A percentile compares a stretch with the other conserved stretches of the same genome.
Conservation (phyloP, 768 basidiomycete genomes). For the Rhodotorula toruloides region DNA sequence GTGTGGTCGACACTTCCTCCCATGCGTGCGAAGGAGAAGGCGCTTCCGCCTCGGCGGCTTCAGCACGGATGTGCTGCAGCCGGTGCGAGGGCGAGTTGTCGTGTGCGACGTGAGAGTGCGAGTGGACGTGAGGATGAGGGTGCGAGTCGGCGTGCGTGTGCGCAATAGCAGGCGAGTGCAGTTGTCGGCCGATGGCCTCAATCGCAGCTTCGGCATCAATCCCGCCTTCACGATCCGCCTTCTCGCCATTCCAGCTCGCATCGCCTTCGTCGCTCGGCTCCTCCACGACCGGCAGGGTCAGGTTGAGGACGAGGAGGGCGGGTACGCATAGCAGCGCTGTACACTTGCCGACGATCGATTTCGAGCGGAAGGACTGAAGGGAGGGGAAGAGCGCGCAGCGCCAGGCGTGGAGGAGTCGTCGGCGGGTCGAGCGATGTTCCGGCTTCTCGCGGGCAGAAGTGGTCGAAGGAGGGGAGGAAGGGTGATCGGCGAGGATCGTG, state of each 20-base stretch:
- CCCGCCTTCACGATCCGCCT: background rate
- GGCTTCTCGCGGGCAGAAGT: background rate
- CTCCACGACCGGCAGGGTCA: constrained; percentile 84
- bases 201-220: background rate
- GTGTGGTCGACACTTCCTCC: constrained; percentile 4
- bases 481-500: background rate
- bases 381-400: constrained; percentile 77
- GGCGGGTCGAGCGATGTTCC: too few relatives aligned
- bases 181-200: constrained; percentile 27
- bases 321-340: constrained; percentile 78
- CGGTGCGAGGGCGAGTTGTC: constrained; percentile 37
- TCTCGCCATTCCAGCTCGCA: background rate
- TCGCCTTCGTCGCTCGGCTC: constrained; percentile 50
- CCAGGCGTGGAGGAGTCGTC: constrained; percentile 43
- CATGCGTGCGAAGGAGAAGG: background rate
- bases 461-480: background rate
- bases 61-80: constrained; percentile 20
- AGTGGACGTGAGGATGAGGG: background rate
- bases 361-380: constrained; percentile 64
- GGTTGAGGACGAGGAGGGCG: constrained; percentile 73
- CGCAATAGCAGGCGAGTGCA: constrained; percentile 25
- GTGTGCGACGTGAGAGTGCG: background rate
- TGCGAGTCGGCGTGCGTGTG: constrained; percentile 14
- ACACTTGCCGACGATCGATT: constrained; percentile 65
- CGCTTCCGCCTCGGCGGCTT: constrained; percentile 3